Base-by-base conservation (phyloP, 2,329 filamentous ascomycete species). In the Cadophora sp. region DNA sequence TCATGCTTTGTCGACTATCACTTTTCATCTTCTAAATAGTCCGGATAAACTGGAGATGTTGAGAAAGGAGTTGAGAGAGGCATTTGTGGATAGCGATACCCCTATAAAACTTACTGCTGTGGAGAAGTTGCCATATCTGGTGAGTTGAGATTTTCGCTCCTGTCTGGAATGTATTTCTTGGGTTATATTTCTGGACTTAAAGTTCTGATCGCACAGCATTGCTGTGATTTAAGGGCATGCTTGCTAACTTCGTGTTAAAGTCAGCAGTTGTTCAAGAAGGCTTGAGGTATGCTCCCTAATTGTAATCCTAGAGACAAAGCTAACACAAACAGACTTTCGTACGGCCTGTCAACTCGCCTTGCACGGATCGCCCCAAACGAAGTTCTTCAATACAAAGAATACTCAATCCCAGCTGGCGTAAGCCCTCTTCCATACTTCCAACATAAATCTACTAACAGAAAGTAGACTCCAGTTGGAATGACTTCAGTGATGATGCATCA, bases 401-500 rank as follows among this genome's bases (percentile, higher is more conserved):
- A 69, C 68, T 22, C 55, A 2, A 72, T 75, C 58, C 70, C 69
- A 27, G 41, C 64, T 0, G 77, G 79, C 77, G 1, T 77, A 77
- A 3, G 76, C 8, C 20, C 20, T 4, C 20, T 24, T 14, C 3
- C 7, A 1, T 9, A n/a, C 24, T 24, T 6, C 13, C 20, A 16
- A 2, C 13, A 51, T 30, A 6, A 5, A 27, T 6, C 13, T 27
- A 2, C 5, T 58, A 13, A 58, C 13, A 27, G 20, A 24, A 43
- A 16, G 39, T 41, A 58, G 55, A 58, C 58, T 13, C 78, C 78
- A 0, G 76, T 83, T 0, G 75, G 79, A 36, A 80, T 81, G 74
- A 80, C 79, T 0, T 73, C 77, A 1, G 73, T 75, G 3, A 75
- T 81, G 9, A 74, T 77, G 13, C 81, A 83, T 64, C 77, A 80